Base-by-base conservation (phyloP, 179 eudicot genomes). In the Beta corolliflora region DNA sequence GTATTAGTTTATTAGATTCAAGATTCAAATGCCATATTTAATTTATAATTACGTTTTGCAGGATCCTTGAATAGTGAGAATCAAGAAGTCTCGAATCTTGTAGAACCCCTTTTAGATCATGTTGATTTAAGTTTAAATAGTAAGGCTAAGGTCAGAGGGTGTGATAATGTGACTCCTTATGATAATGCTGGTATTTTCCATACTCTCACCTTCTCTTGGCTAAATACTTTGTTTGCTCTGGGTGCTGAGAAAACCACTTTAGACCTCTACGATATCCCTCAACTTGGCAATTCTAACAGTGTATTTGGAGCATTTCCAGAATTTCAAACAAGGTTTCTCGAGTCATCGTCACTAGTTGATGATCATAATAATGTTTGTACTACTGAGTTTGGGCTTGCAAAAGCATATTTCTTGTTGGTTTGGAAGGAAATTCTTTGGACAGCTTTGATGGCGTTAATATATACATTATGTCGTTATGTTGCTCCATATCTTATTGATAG, bases 181-280 rank as follows among this genome's bases (percentile, higher is more conserved):
- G 84, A 86, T 13, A 86, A 65, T 76, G 90, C 90, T 77, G 82
- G 85, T 81, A 1, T 90, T 18, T 84, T 88, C 45, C 82, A 89
- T 66, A 74, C 82, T 29, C 75, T 90, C 31, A 79, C 85, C 66
- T 91, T 91, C 86, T 89, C 93, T 61, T 91, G 95, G 95, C 54
- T 90, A 70, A 61, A 77, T 53, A 85, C 91, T 82, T 83, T 92
- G 77, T 71, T 92, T 56, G 78, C 85, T 18, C 31, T 71, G 54
- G 91, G 91, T 29, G 31, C 52, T 66, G 80, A 81, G 72, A 92
- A 89, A 76, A 54, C 84, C 9, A 75, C 72, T 41, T 81, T 92
- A 84, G 90, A 90, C 85, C 88, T 89, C 15, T 89, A 89, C 12
- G 93, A 89, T 76, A 89, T 92, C 56, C 96, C 96, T 82, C 91